A percentile compares a stretch with the other conserved stretches of the same genome.
phyloP scores from a whole-genome alignment of 495 filamentous ascomycete species.

The Massariosphaeria phaeospora region DNA sequence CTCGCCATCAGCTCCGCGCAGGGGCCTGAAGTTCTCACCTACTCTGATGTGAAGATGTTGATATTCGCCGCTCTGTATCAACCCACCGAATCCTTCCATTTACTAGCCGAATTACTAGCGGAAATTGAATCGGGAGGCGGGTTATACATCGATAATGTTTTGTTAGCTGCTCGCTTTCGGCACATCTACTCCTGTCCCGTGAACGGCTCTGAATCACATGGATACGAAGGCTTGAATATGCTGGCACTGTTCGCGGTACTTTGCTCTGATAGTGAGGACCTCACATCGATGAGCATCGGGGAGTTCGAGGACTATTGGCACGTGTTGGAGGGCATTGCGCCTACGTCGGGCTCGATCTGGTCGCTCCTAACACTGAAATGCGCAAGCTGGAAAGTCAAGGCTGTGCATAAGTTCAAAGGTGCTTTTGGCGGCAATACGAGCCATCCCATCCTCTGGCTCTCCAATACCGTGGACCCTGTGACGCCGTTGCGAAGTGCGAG shows the following conservation, averaged over 20 bases:
- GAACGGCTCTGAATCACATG: conserved; percentile 4
- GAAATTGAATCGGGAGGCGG: conserved; percentile 55
- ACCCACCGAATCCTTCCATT: conserved; percentile 55
- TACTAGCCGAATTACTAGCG: conserved; percentile 51
- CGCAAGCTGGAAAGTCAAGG: conserved; percentile 50
- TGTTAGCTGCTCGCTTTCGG: conserved; percentile 36
- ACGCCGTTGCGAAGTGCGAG: conserved; percentile 48
- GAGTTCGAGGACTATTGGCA: conserved; percentile 48
- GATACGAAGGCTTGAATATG: background rate
- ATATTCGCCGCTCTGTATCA: conserved; percentile 53
- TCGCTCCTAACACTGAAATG: conserved; percentile 48
- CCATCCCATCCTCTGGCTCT: conserved; percentile 52
- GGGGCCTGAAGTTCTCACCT: conserved; percentile 36
- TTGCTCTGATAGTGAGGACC: conserved; percentile 55
- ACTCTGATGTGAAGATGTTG: conserved; percentile 32
- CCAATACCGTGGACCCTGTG: conserved; percentile 55
- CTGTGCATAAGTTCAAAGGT: conserved; percentile 54
- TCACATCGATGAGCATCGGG: conserved; percentile 41
- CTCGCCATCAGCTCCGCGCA: conserved; percentile 43
- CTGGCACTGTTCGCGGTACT: conserved; percentile 54
- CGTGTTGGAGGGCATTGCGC: conserved; percentile 46
- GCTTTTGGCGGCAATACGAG: conserved; percentile 49
- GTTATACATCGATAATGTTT: conserved; percentile 39
- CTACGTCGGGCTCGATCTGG: conserved; percentile 55
- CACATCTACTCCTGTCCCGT: conserved; percentile 33